Evolutionary conservation across 1,139 yeast genomes (phyloP).

Genomic region (Taphrina betulina): DNA sequence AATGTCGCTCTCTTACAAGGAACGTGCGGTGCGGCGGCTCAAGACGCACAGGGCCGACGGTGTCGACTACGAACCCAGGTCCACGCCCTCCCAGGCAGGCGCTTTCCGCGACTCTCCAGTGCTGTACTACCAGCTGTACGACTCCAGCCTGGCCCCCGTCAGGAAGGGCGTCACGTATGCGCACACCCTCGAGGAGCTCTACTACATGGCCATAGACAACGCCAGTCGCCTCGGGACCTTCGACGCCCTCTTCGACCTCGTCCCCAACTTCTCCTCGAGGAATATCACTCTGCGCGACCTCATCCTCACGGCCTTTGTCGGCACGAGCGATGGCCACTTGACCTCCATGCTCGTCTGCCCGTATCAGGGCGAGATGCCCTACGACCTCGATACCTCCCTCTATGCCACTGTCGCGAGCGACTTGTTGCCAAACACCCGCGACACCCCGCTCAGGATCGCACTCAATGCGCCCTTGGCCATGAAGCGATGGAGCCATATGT

Average conservation of each 20-base stretch:
- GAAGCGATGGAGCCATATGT: conserved; percentile 16
- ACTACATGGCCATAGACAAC: conserved; percentile 24
- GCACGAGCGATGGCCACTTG: conserved; percentile 21
- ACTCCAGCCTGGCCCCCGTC: conserved; percentile 9
- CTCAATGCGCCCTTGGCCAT: conserved; percentile 16
- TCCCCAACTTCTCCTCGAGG: conserved; percentile 11
- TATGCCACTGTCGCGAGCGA: conserved; percentile 24
- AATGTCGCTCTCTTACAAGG: conserved; percentile 18
- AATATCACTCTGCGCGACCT: conserved; percentile 24
- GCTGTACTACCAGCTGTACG: conserved; percentile 11
- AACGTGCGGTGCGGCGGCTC: conserved; percentile 14
- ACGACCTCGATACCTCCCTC: conserved; percentile 16
- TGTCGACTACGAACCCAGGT: conserved; percentile 11
- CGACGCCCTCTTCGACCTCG: conserved; percentile 9
- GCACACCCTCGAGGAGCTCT: conserved; percentile 27
- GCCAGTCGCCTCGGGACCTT: conserved; percentile 19
- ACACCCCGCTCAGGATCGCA: conserved; percentile 22
- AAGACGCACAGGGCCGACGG: conserved; percentile 2
- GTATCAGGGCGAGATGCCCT: conserved; percentile 15
- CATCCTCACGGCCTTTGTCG: conserved; percentile 24
- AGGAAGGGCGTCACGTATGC: conserved; percentile 14
- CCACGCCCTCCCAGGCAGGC: background rate
- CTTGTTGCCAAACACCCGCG: conserved; percentile 19
- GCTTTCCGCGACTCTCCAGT: conserved; percentile 7
- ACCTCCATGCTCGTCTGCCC: conserved; percentile 20